phyloP scores from a whole-genome alignment of 148 eudicot species.

The Selenicereus undatus region DNA sequence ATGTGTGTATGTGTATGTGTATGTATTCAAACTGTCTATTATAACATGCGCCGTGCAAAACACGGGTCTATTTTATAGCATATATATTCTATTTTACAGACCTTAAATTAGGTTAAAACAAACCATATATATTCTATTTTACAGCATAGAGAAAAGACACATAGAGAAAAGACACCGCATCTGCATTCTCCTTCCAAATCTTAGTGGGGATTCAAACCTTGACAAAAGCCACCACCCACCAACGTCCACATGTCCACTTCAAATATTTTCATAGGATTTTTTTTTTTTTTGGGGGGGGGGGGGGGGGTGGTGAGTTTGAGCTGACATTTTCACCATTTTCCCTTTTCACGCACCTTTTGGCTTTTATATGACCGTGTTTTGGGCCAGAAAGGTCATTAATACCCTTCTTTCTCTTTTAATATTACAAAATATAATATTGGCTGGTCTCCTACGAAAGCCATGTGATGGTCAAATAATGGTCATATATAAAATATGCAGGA shows the following conservation, averaged over 20 bases:
- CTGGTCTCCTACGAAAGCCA: constrained; percentile 18
- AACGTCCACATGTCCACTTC: constrained; percentile 1
- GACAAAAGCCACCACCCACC: constrained; percentile 4
- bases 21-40: no score
- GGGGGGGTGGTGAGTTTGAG: background rate
- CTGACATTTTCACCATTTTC: constrained; percentile 1
- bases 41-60: no score
- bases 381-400: background rate
- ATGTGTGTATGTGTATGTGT: no score
- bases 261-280: background rate
- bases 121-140: no score
- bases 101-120: no score
- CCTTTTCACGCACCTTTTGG: constrained; percentile 6
- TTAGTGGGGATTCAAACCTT: constrained; percentile 19
- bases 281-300: background rate
- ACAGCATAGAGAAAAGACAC: no score
- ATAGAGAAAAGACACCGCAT: background rate
- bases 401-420: background rate
- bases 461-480: constrained; percentile 31
- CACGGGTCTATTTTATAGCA: no score
- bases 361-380: background rate
- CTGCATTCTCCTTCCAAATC: constrained; percentile 18
- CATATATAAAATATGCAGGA: constrained; percentile 1
- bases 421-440: background rate
- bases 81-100: no score